Base-by-base conservation (phyloP, 1,284 basidiomycete species). In the Tilletia caries region DNA sequence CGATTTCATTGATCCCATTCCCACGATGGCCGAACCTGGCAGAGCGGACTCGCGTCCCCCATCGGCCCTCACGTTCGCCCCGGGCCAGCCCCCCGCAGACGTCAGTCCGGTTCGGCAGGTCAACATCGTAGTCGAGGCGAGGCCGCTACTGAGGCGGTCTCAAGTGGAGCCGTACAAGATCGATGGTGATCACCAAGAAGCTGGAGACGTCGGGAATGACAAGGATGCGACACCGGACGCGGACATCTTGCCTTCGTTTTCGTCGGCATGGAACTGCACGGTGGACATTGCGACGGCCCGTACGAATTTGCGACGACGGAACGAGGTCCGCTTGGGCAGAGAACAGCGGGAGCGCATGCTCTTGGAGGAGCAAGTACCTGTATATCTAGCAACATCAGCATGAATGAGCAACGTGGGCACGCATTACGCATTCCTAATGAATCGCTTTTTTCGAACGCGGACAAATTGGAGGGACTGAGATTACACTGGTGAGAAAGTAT, bases 231-330 rank as follows among this genome's bases (percentile, higher is more conserved):
- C 6, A 8, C 12, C 12, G 12, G 48, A 50, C 48, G 20, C 8
- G 20, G 48, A 50, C 8, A n/a, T 25, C 58, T 29, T 62, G 32
- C 58, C 58, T 34, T 29, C 58, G 3, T 62, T 62, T 23, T 62
- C 58, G 18, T 62, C 58, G 32, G 58, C 58, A 8, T 62, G 58
- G 58, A 62, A 62, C 32, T 62, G 58, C 32, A 18, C 58, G 27
- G 58, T 62, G 15, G 58, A 62, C 58, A 29, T 62, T 29, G 58
- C 32, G 12, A 62, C 58, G 13, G 58, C 58, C 10, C 27, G 58
- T n/a, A 29, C 18, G 6, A 62, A 37, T 62, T 18, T 62, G 18
- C 20, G 29, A 29, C 29, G 58, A 29, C 58, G 58, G 10, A 34
- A 62, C 5, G 58, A 62, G 58, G 58, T 37, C n/a, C 27, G 32